Conservation (phyloP, 78 protist species). For the Goniomonas avonlea region DNA sequence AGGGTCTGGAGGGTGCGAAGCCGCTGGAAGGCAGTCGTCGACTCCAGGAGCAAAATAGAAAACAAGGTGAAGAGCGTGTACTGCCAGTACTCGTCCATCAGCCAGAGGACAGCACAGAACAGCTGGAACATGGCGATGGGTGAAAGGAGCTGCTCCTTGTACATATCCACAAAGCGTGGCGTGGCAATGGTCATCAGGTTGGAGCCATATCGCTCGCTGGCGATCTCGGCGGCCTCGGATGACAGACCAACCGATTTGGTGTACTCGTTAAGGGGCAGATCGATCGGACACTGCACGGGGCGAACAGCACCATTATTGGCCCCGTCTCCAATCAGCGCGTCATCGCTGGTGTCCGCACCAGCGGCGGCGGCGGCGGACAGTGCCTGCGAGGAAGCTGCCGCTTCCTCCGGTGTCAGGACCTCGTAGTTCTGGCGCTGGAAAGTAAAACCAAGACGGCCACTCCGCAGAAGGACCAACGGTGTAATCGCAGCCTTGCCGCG, state of each 20-base stretch:
- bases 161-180: neutral
- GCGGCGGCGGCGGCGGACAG: neutral
- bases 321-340: neutral
- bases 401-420: neutral
- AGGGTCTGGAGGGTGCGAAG: neutral
- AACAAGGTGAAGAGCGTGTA: neutral
- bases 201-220: neutral
- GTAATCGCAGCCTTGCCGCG: neutral
- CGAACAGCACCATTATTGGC: neutral
- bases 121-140: constrained; percentile 9
- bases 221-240: neutral
- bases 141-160: constrained; percentile 23
- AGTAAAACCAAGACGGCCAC: neutral
- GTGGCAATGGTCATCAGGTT: neutral
- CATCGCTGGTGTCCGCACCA: neutral
- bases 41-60: constrained; percentile 4
- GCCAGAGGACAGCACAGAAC: neutral
- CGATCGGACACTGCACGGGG: neutral
- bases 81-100: neutral
- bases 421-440: constrained; percentile 26
- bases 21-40: constrained; percentile 9
- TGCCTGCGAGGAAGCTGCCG: too few relatives aligned
- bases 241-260: neutral
- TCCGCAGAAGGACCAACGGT: neutral
- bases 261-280: neutral